Evolutionary conservation across 2,329 filamentous ascomycete genomes (phyloP).

Genomic region (Cercospora sp.): DNA sequence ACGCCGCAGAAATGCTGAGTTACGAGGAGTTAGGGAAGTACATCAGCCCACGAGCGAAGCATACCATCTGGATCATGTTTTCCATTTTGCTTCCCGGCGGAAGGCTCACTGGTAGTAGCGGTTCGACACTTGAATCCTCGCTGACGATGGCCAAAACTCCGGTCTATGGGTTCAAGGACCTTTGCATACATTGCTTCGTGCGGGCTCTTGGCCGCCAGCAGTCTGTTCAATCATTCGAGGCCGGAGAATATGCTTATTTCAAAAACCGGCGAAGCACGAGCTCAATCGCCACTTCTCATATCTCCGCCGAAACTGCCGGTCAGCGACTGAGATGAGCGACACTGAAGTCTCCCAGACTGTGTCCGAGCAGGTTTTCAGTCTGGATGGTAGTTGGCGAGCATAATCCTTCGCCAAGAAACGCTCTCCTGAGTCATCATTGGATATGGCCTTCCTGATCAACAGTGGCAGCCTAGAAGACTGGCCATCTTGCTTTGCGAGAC

Average conservation of each 20-base stretch:
- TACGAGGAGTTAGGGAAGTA: too few species aligned
- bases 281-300: background rate
- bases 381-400: background rate
- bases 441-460: background rate
- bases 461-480: background rate
- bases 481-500: background rate
- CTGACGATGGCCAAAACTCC: background rate
- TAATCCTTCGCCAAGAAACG: background rate
- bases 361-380: background rate
- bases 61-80: too few species aligned
- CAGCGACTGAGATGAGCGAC: background rate
- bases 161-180: background rate
- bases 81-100: too few species aligned
- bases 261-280: background rate
- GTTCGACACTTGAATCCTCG: background rate
- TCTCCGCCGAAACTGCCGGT: background rate
- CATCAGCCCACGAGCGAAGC: too few species aligned
- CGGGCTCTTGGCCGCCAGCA: background rate
- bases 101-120: background rate
- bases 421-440: background rate
- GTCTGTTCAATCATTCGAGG: background rate
- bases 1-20: too few species aligned
- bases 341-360: background rate
- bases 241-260: background rate
- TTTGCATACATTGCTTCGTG: background rate